phyloP scores from a whole-genome alignment of 768 basidiomycete genomes.

The Mrakia frigida region DNA sequence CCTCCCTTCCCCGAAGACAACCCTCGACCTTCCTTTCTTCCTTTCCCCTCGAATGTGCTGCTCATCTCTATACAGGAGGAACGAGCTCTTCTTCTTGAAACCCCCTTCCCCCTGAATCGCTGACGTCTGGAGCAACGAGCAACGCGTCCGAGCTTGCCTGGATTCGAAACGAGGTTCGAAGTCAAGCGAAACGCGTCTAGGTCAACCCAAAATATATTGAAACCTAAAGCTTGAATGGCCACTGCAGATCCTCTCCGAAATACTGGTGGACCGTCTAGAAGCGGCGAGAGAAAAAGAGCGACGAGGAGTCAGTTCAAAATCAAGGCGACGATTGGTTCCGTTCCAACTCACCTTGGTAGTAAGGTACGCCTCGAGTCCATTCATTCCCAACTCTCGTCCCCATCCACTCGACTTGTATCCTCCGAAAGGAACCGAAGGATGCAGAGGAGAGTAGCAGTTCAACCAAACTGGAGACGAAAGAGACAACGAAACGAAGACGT shows the following conservation, averaged over 20 bases:
- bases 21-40: no score
- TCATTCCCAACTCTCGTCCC: conserved; percentile 46
- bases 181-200: neutral
- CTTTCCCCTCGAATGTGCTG: no score
- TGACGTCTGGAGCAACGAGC: no score
- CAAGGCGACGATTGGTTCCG: no score
- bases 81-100: no score
- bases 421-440: conserved; percentile 66
- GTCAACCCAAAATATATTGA: neutral
- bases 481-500: neutral
- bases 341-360: conserved; percentile 14
- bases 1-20: no score
- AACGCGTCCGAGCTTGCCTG: no score
- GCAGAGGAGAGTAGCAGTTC: conserved; percentile 53
- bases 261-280: neutral
- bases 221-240: neutral
- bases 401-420: conserved; percentile 78
- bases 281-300: neutral
- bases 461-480: conserved; percentile 70
- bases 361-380: conserved; percentile 35
- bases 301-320: neutral
- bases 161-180: neutral
- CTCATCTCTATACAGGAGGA: no score
- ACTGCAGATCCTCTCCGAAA: conserved; percentile 11
- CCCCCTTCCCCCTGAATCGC: no score